Conservation (phyloP, 2,329 filamentous ascomycete genomes). For the Sclerotinia sclerotiorum region DNA sequence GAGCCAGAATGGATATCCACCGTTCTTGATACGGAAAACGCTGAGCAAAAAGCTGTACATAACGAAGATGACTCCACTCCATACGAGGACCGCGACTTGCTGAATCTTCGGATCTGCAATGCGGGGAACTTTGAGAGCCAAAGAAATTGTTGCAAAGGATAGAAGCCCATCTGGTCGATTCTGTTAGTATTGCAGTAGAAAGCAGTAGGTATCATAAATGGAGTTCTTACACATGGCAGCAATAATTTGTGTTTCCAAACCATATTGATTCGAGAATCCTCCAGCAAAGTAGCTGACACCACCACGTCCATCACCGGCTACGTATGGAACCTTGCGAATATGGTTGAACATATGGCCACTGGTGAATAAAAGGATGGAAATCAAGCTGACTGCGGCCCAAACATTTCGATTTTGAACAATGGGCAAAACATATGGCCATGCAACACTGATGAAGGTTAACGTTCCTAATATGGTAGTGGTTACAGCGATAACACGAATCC, state of each 20-base stretch:
- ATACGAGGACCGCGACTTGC: conserved; percentile 76
- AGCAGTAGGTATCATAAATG: conserved; percentile 31
- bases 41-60: conserved; percentile 94
- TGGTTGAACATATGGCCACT: conserved; percentile 99
- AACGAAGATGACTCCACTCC: conserved; percentile 73
- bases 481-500: conserved; percentile 67
- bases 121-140: conserved; percentile 89
- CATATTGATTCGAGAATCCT: conserved; percentile 92
- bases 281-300: conserved; percentile 86
- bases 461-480: conserved; percentile 68
- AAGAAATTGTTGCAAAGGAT: conserved; percentile 85
- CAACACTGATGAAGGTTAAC: conserved; percentile 67
- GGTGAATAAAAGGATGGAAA: conserved; percentile 87
- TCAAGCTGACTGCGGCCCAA: conserved; percentile 88
- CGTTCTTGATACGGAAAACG: conserved; percentile 92
- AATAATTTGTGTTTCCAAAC: conserved; percentile 92
- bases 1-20: conserved; percentile 89
- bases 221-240: conserved; percentile 81
- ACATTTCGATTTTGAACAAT: conserved; percentile 86
- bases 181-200: conserved; percentile 22
- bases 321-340: conserved; percentile 93
- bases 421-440: conserved; percentile 77
- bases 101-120: conserved; percentile 76
- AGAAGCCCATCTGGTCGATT: conserved; percentile 65
- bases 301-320: conserved; percentile 78